A percentile compares a stretch with the other conserved stretches of the same genome.
Conservation (phyloP, 176 grass and related monocot genomes). For the Oryza glumipatula region DNA sequence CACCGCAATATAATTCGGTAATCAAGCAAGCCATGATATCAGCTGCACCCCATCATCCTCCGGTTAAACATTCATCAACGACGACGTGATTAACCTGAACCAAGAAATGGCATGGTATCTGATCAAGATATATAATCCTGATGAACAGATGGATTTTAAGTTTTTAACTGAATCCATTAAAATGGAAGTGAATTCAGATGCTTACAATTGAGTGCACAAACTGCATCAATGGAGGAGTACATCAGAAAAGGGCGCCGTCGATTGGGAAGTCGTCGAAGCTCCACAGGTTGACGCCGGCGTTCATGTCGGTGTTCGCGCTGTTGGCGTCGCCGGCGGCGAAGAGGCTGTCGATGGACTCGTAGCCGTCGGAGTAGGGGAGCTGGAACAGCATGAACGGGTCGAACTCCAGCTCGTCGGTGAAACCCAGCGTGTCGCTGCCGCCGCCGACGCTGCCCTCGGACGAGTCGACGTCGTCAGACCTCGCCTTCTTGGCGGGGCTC, state of each 20-base stretch:
- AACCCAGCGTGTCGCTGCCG: not conserved
- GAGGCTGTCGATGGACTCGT: constrained; percentile 43
- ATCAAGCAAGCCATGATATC: constrained; percentile 19
- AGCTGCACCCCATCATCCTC: constrained; percentile 3
- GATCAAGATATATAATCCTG: not conserved
- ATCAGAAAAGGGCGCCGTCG: constrained; percentile 51
- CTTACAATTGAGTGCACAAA: constrained; percentile 23
- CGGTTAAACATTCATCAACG: not conserved
- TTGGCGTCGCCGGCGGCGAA: constrained; percentile 33
- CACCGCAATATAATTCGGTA: not conserved
- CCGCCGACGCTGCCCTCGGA: not conserved
- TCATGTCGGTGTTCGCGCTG: constrained; percentile 31
- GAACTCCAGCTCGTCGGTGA: constrained; percentile 52
- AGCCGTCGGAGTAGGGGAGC: constrained; percentile 52
- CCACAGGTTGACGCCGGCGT: constrained; percentile 56
- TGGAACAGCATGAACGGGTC: constrained; percentile 48
- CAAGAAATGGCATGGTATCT: not conserved
- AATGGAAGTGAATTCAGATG: not conserved
- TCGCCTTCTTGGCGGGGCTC: constrained; percentile 13
- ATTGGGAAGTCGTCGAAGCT: constrained; percentile 79
- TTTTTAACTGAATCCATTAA: not conserved
- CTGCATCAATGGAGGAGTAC: not conserved
- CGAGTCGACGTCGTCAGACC: not conserved
- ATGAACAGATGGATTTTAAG: not conserved
- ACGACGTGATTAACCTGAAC: constrained; percentile 18